These are phyloP conservation scores for Monosporascus cannonballus DNA, from an alignment of 2,329 filamentous ascomycete species.

Conservation along the genomic window DNA sequence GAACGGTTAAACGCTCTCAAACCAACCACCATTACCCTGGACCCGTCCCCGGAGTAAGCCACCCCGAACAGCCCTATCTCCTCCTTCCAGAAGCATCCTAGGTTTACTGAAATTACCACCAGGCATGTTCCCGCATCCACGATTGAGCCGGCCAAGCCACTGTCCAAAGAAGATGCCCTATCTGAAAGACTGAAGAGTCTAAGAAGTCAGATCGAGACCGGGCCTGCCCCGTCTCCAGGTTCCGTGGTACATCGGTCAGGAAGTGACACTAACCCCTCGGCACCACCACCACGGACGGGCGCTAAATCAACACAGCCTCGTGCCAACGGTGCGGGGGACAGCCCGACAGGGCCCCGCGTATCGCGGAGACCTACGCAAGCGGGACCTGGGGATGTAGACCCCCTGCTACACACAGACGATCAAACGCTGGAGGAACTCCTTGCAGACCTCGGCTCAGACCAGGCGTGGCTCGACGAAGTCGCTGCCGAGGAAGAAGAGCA, in stretches of 20 bases:
- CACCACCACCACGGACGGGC: conserved; percentile 8
- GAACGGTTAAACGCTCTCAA: conserved; percentile 50
- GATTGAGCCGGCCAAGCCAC: conserved; percentile 36
- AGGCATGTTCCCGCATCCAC: conserved; percentile 23
- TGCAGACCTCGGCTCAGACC: conserved; percentile 32
- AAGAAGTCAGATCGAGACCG: conserved; percentile 31
- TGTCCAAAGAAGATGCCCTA: conserved; percentile 44
- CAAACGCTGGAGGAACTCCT: conserved; percentile 47
- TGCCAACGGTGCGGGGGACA: background rate
- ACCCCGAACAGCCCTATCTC: background rate
- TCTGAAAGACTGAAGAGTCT: conserved; percentile 46
- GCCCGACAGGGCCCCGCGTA: background rate
- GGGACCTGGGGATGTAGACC: conserved; percentile 26
- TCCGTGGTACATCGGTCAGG: conserved; percentile 1
- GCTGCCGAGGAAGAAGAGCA: conserved; percentile 25
- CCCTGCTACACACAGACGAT: conserved; percentile 43
- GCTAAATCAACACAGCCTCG: conserved; percentile 9
- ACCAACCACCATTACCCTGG: conserved; percentile 29
- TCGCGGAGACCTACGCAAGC: conserved; percentile 2
- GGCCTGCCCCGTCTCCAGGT: conserved; percentile 3
- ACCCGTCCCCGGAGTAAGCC: conserved; percentile 35
- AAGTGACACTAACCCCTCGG: conserved; percentile 7
- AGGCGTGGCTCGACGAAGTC: conserved; percentile 26
- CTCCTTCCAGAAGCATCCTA: conserved; percentile 1
- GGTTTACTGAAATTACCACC: conserved; percentile 19